phyloP scores from a whole-genome alignment of 2,329 filamentous ascomycete genomes.

The Elsinoe perseae region DNA sequence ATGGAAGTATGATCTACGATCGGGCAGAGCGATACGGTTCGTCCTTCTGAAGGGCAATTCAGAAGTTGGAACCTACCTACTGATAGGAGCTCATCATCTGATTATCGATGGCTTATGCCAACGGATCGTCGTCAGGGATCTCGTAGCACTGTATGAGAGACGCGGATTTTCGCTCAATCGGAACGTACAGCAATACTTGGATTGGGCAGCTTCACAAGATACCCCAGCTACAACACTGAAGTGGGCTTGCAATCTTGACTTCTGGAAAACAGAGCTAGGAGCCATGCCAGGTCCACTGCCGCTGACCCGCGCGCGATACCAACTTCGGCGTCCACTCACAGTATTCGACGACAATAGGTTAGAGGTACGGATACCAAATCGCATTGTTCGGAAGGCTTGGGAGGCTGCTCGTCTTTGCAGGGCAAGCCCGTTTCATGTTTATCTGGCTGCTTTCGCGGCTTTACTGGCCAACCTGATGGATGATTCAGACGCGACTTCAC shows the following conservation, averaged over 20 bases:
- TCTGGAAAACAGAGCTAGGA: not conserved
- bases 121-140: not conserved
- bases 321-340: not conserved
- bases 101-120: not conserved
- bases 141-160: not conserved
- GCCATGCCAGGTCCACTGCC: not conserved
- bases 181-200: not conserved
- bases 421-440: constrained; percentile 30
- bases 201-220: not conserved
- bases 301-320: not conserved
- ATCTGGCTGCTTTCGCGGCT: constrained; percentile 30
- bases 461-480: constrained; percentile 23
- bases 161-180: not conserved
- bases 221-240: not conserved
- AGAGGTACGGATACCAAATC: not conserved
- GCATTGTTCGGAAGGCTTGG: not conserved
- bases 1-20: not conserved
- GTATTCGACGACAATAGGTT: not conserved
- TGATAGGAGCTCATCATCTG: not conserved
- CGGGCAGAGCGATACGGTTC: not conserved
- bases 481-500: constrained; percentile 20
- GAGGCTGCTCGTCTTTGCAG: constrained; percentile 15
- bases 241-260: not conserved
- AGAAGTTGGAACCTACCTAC: not conserved
- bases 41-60: not conserved